Base-by-base conservation (phyloP, 495 filamentous ascomycete genomes). In the Neurospora sp. region DNA sequence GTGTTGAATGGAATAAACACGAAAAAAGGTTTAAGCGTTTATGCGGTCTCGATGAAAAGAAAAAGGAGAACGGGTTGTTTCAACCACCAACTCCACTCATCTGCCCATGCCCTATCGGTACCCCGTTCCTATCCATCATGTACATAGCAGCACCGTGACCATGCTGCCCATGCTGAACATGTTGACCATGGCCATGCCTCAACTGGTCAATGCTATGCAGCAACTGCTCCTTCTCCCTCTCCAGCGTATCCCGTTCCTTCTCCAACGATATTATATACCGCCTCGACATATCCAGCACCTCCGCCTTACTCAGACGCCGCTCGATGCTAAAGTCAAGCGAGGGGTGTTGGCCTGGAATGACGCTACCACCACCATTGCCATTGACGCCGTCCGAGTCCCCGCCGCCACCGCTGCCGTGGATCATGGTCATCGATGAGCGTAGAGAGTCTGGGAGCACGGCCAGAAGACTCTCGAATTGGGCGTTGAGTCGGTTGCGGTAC, bases 401-500 rank as follows among this genome's bases (percentile, higher is more conserved):
- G 9, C 76, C 76, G 0, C 76, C 77, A 0, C 77, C 79, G 14
- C 66, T 73, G 35, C 35, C 35, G 35, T 35, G 35, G 37, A 76
- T 73, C 38, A 73, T 73, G 31, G 72, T 76, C 46, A 77, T 77
- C 20, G 69, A 42, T 23, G 72, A 76, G 16, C 74, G 77, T 76
- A 83, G 76, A 8, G 74, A 77, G n/a, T 83, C 80, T 0, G 85
- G 85, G 2, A 86, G 80, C 0, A 79, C 78, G 35, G 80, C 77
- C 18, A 86, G 77, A 31, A 86, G 79, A 41, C 74, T 82, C 71
- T 86, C 83, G 74, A 85, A 86, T 74, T 85, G 81, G 4, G 78
- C 75, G 69, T 86, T 86, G 18, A 86, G 81, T 23, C 84, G 70
- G 73, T 82, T 84, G n/a, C 85, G 83, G 75, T 86, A 86, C 73